Percentiles rank a stretch among this genome's conserved stretches.
Evolutionary conservation across 2,329 filamentous ascomycete genomes (phyloP).

Genomic region (Colletotrichum truncatum): DNA sequence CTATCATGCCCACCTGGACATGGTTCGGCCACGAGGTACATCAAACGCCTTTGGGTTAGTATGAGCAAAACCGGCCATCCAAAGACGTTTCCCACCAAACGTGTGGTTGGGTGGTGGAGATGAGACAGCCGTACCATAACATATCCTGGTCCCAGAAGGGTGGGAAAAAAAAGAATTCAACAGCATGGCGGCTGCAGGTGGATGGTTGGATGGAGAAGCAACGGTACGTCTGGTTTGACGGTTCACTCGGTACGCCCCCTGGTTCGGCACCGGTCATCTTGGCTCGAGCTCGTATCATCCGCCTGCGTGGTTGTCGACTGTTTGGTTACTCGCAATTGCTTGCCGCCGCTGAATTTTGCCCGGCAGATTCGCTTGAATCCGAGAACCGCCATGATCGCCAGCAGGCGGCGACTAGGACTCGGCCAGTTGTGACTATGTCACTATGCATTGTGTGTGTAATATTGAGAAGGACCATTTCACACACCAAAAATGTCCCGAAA

Average conservation of each 20-base stretch:
- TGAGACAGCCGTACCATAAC: constrained; percentile 24
- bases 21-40: constrained; percentile 20
- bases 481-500: constrained; percentile 1
- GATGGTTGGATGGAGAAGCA: constrained; percentile 5
- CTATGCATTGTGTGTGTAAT: not conserved
- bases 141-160: not conserved
- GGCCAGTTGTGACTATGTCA: not conserved
- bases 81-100: constrained; percentile 13
- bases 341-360: constrained; percentile 8
- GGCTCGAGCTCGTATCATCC: not conserved
- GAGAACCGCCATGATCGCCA: constrained; percentile 24
- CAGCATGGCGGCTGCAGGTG: constrained; percentile 26
- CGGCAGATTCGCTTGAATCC: constrained; percentile 6
- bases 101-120: constrained; percentile 23
- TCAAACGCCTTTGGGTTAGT: constrained; percentile 19
- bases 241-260: constrained; percentile 10
- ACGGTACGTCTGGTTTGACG: not conserved
- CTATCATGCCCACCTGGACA: constrained; percentile 12
- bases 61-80: constrained; percentile 11
- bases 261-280: constrained; percentile 8
- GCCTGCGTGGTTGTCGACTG: not conserved
- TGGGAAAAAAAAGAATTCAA: constrained; percentile 15
- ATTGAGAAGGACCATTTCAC: not conserved
- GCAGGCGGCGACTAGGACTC: not conserved
- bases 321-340: too few relatives aligned